These are phyloP conservation scores for Antitrichia curtipendula DNA, from an alignment of 225 moss, liverwort and hornwort species.

Conservation along the genomic window DNA sequence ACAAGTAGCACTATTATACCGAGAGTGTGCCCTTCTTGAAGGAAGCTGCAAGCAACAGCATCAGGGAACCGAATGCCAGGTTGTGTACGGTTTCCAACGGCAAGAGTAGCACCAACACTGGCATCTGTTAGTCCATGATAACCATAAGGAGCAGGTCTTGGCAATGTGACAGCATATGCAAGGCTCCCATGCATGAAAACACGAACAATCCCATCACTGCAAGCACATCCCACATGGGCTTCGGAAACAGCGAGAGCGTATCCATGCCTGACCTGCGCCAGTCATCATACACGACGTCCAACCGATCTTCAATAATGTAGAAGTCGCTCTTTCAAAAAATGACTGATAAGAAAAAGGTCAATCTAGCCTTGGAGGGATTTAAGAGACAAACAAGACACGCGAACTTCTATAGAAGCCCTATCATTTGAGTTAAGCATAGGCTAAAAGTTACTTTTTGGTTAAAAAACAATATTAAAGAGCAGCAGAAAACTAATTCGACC, in stretches of 20 bases:
- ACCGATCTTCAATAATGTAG: not conserved
- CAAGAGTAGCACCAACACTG: slow-evolving; percentile 46
- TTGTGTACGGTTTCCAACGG: slow-evolving; percentile 47
- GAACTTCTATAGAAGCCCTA: not conserved
- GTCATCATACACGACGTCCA: not conserved
- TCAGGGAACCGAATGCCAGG: slow-evolving; percentile 63
- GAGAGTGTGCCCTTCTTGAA: slow-evolving; percentile 56
- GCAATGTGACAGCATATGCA: slow-evolving; percentile 59
- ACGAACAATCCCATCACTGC: slow-evolving; percentile 77
- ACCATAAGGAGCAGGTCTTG: slow-evolving; percentile 65
- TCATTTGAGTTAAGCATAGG: not conserved
- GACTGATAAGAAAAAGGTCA: not conserved
- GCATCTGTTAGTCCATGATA: slow-evolving; percentile 71
- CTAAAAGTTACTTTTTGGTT: not conserved
- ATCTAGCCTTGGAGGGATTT: not conserved
- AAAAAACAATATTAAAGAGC: not conserved
- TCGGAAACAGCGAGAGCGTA: slow-evolving; percentile 65
- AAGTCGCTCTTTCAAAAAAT: not conserved
- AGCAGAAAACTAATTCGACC: not conserved
- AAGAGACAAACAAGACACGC: not conserved
- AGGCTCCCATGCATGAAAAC: slow-evolving; percentile 67
- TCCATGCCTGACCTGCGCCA: slow-evolving; percentile 62
- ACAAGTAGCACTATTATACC: slow-evolving; percentile 7
- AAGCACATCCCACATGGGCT: slow-evolving; percentile 68
- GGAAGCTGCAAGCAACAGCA: slow-evolving; percentile 67